A percentile compares a stretch with the other conserved stretches of the same genome.
These are phyloP conservation scores for Nothopassalora personata DNA, from an alignment of 2,329 filamentous ascomycete species.

Conservation along the genomic window DNA sequence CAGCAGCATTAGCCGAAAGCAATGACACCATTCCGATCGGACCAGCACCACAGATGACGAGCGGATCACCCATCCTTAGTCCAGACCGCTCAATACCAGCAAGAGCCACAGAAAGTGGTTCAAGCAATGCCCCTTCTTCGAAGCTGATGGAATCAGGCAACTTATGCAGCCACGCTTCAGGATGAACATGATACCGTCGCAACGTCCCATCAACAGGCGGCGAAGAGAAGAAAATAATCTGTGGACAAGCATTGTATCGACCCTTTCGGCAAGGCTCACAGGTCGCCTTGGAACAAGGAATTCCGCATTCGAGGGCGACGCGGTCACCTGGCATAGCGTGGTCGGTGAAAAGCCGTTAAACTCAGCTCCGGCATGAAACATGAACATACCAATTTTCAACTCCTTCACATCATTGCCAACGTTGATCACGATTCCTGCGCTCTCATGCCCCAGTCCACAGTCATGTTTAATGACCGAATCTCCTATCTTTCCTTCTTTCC, in stretches of 20 bases:
- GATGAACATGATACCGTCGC: conserved; percentile 29
- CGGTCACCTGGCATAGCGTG: conserved; percentile 23
- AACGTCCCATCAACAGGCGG: conserved; percentile 30
- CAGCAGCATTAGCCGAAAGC: conserved; percentile 41
- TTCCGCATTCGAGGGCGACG: conserved; percentile 32
- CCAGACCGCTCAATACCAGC: conserved; percentile 39
- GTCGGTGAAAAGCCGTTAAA: background rate
- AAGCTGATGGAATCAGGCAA: conserved; percentile 37
- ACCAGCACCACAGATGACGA: conserved; percentile 36
- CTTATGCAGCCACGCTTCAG: conserved; percentile 30
- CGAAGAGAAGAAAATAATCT: conserved; percentile 30
- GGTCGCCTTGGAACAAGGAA: conserved; percentile 28
- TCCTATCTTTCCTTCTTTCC: conserved; percentile 29
- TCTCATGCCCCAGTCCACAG: conserved; percentile 29
- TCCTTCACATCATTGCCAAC: conserved; percentile 21
- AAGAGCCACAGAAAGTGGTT: conserved; percentile 46
- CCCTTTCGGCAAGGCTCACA: conserved; percentile 29
- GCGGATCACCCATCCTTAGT: conserved; percentile 36
- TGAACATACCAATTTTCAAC: conserved; percentile 21
- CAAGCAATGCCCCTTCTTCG: conserved; percentile 44
- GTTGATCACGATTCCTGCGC: conserved; percentile 25
- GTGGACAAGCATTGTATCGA: conserved; percentile 27
- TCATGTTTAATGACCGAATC: conserved; percentile 20
- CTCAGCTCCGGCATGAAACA: background rate
- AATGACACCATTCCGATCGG: conserved; percentile 38